Conservation (phyloP, 2,329 filamentous ascomycete species). For the Hortaea werneckii region DNA sequence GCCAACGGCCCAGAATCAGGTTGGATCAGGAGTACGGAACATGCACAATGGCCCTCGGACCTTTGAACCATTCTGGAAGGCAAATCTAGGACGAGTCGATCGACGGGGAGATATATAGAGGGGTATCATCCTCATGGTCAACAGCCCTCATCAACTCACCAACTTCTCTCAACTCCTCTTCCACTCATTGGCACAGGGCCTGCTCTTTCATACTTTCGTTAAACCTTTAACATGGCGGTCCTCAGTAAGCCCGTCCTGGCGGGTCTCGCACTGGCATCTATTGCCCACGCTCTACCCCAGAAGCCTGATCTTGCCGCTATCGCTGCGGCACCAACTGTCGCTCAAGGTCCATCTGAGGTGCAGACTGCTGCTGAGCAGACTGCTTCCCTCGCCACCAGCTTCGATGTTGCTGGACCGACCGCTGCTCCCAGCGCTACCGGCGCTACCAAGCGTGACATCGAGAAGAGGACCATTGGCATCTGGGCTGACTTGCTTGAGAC, state of each 20-base stretch:
- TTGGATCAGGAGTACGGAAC: too few relatives aligned
- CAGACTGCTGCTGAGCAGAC: conserved; percentile 8
- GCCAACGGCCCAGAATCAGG: too few relatives aligned
- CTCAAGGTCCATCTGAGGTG: conserved; percentile 10
- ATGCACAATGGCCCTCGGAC: too few relatives aligned
- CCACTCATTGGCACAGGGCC: neutral
- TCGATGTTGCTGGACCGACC: conserved; percentile 11
- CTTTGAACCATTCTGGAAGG: too few relatives aligned
- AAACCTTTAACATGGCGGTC: neutral
- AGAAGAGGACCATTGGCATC: conserved; percentile 1
- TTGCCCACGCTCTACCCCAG: neutral
- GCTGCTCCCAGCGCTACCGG: conserved; percentile 5
- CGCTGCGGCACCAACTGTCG: conserved; percentile 10
- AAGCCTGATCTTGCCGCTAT: conserved; percentile 10
- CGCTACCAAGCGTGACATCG: conserved; percentile 6
- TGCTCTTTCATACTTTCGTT: neutral
- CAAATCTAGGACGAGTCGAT: too few relatives aligned
- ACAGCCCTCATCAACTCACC: neutral
- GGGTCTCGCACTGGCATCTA: neutral
- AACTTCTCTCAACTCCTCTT: neutral
- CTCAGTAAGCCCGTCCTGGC: neutral
- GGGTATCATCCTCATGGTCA: too few relatives aligned
- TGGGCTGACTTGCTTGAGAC: neutral
- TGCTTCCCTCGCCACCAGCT: conserved; percentile 11
- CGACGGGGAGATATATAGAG: too few relatives aligned